Evolutionary conservation across 139 green algal species (phyloP).

Genomic region (Edaphochlamys debaryana): DNA sequence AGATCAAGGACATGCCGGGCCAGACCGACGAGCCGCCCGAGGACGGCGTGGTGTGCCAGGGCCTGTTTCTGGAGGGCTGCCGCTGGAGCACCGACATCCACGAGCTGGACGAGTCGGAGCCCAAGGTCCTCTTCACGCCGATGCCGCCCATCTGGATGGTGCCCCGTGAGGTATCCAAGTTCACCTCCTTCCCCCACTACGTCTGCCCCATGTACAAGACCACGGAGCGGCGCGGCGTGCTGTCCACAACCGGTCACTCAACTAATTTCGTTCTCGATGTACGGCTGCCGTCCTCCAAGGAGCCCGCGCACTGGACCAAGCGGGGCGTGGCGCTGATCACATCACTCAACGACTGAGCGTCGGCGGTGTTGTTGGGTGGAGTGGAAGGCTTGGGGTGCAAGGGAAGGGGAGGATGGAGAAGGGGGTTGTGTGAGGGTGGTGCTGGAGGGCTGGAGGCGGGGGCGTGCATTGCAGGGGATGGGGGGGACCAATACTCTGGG

Average conservation of each 20-base stretch:
- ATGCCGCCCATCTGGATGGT: conserved; percentile 82
- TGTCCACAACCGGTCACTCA: conserved; percentile 85
- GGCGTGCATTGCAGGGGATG: too few species aligned
- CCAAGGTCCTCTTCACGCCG: conserved; percentile 78
- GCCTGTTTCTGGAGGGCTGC: conserved; percentile 85
- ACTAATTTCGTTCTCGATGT: conserved; percentile 91
- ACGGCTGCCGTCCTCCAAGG: conserved; percentile 61
- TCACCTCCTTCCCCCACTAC: conserved; percentile 67
- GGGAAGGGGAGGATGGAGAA: too few species aligned
- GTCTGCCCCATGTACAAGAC: conserved; percentile 87
- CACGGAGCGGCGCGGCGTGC: conserved; percentile 73
- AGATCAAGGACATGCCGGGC: conserved; percentile 54
- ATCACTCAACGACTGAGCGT: conserved; percentile 46
- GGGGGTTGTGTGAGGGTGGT: too few species aligned
- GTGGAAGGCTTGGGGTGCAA: too few species aligned
- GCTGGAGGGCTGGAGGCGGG: too few species aligned
- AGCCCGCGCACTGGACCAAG: conserved; percentile 79
- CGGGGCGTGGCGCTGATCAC: conserved; percentile 78
- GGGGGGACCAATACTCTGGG: too few species aligned
- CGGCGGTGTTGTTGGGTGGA: too few species aligned
- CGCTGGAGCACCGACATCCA: conserved; percentile 67
- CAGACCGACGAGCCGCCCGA: conserved; percentile 54
- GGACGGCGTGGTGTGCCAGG: conserved; percentile 79
- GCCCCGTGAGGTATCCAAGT: conserved; percentile 60
- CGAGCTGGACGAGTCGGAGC: conserved; percentile 70